Percentiles rank a stretch among this genome's conserved stretches.
These are phyloP conservation scores for Xylariaceae sp. DNA, from an alignment of 2,329 filamentous ascomycete species.

Conservation along the genomic window DNA sequence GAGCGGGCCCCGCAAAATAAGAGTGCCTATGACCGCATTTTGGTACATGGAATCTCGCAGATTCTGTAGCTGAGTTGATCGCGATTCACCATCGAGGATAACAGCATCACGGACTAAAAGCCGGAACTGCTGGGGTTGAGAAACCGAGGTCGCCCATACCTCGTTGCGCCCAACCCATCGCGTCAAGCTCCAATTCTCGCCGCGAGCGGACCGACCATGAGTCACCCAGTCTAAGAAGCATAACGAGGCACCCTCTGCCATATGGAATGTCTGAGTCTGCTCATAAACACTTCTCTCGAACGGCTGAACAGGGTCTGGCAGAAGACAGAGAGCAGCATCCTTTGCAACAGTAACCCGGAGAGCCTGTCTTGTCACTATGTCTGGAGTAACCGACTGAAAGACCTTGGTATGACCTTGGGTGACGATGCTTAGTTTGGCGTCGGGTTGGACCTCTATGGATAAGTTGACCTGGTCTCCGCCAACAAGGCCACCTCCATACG, in stretches of 20 bases:
- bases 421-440: constrained; percentile 65
- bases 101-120: constrained; percentile 85
- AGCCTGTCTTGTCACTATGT: constrained; percentile 57
- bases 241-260: constrained; percentile 58
- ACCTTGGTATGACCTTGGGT: constrained; percentile 90
- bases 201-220: constrained; percentile 77
- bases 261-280: constrained; percentile 76
- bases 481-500: constrained; percentile 91
- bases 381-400: constrained; percentile 70
- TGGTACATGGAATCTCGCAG: constrained; percentile 67
- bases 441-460: constrained; percentile 60
- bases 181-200: constrained; percentile 83
- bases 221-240: constrained; percentile 94
- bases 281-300: constrained; percentile 81
- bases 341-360: constrained; percentile 50
- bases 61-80: constrained; percentile 37
- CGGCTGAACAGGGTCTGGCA: constrained; percentile 92
- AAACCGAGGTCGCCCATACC: constrained; percentile 57
- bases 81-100: constrained; percentile 61
- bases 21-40: constrained; percentile 76
- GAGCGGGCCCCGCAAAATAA: constrained; percentile 74
- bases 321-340: constrained; percentile 58
- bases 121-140: constrained; percentile 41
- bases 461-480: constrained; percentile 81
- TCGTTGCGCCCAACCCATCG: constrained; percentile 85